Conservation (phyloP, 1,284 basidiomycete species). For the Thecaphora thlaspeos region DNA sequence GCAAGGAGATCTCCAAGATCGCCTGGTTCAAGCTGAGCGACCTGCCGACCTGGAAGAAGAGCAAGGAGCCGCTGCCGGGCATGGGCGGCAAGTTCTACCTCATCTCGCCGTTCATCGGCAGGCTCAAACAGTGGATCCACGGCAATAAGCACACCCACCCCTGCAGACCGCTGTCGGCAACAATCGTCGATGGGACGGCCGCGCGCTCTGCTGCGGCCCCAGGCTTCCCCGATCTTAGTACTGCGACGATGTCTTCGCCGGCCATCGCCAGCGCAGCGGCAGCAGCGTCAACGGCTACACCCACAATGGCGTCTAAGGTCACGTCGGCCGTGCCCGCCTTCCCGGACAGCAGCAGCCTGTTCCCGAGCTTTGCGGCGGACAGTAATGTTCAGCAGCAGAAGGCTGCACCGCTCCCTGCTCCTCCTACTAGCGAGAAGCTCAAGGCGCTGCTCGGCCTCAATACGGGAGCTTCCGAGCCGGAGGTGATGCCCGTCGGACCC, state of each 20-base stretch:
- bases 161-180: too few species aligned
- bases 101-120: conserved; percentile 83
- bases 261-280: too few species aligned
- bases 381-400: conserved; percentile 13
- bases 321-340: conserved; percentile 17
- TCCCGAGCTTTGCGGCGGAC: conserved; percentile 23
- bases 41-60: conserved; percentile 88
- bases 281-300: conserved; percentile 1
- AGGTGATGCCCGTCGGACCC: conserved; percentile 2
- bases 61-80: conserved; percentile 63
- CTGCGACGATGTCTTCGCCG: too few species aligned
- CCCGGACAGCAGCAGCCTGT: conserved; percentile 26
- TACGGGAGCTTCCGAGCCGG: conserved; percentile 17
- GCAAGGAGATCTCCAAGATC: conserved; percentile 99
- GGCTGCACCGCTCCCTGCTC: conserved; percentile 26
- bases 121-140: conserved; percentile 54
- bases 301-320: conserved; percentile 1
- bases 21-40: conserved; percentile 91
- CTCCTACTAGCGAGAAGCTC: conserved; percentile 37
- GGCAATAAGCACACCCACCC: conserved; percentile 45
- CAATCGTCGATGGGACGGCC: conserved; percentile 8
- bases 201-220: not conserved
- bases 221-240: not conserved
- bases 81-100: conserved; percentile 80
- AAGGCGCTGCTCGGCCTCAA: conserved; percentile 39